A percentile compares a stretch with the other conserved stretches of the same genome.
phyloP scores from a whole-genome alignment of 768 basidiomycete species.

The Xanthoconium purpureum region DNA sequence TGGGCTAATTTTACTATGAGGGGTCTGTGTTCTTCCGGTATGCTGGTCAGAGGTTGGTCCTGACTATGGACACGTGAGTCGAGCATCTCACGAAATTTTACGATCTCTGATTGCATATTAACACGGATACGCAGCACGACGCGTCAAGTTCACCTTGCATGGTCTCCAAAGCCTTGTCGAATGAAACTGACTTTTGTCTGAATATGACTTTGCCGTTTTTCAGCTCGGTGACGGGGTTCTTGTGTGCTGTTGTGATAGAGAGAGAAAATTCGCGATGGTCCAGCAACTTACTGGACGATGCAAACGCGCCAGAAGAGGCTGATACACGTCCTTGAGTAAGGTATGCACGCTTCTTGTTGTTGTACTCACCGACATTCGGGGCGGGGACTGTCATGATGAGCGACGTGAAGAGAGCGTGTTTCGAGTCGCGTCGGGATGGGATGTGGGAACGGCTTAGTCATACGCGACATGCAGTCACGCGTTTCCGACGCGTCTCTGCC shows the following conservation, averaged over 20 bases:
- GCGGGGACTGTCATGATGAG: slow-evolving; percentile 22
- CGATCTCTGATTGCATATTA: slow-evolving; percentile 52
- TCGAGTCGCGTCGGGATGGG: slow-evolving; percentile 22
- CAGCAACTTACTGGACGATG: slow-evolving; percentile 16
- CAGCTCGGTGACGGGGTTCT: slow-evolving; percentile 52
- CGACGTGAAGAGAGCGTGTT: slow-evolving; percentile 8
- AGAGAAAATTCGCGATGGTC: not conserved
- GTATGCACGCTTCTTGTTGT: not conserved
- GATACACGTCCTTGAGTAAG: not conserved
- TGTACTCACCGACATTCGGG: slow-evolving; percentile 16
- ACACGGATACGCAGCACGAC: not conserved
- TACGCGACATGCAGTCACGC: slow-evolving; percentile 45
- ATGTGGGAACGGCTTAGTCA: slow-evolving; percentile 33
- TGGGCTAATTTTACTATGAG: slow-evolving; percentile 80
- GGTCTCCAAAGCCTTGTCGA: slow-evolving; percentile 79
- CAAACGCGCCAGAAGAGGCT: slow-evolving; percentile 14
- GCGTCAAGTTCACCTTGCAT: slow-evolving; percentile 58
- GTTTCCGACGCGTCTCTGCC: slow-evolving; percentile 40
- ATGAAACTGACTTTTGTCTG: slow-evolving; percentile 69
- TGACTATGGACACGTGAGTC: slow-evolving; percentile 48
- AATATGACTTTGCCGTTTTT: slow-evolving; percentile 76
- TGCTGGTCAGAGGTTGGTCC: slow-evolving; percentile 47
- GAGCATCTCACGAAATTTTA: slow-evolving; percentile 72
- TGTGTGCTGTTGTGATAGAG: slow-evolving; percentile 36
- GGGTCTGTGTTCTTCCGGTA: slow-evolving; percentile 69